Evolutionary conservation across 257 asterid genomes (phyloP).

Genomic region (Primulina tabacum): DNA sequence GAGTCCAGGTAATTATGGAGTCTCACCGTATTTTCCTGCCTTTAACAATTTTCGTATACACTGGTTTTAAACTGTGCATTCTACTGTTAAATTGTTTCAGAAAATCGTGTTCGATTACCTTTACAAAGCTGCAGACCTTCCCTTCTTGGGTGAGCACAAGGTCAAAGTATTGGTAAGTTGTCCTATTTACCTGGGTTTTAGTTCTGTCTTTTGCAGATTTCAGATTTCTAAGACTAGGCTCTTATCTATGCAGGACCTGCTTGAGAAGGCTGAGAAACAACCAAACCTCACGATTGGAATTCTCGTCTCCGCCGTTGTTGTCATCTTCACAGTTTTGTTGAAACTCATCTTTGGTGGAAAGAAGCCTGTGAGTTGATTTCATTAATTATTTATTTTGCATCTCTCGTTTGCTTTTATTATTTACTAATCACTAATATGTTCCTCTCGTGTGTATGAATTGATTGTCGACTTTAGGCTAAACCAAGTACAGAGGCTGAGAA

Average conservation of each 20-base stretch:
- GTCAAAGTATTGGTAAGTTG: slow-evolving; percentile 61
- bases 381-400: neutral
- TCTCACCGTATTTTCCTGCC: neutral
- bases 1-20: slow-evolving; percentile 55
- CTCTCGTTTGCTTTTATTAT: neutral
- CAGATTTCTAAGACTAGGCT: slow-evolving; percentile 8
- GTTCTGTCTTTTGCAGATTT: neutral
- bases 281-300: slow-evolving; percentile 76
- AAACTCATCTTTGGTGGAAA: slow-evolving; percentile 83
- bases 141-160: slow-evolving; percentile 81
- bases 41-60: neutral
- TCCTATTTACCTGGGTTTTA: neutral
- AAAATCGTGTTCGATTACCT: slow-evolving; percentile 70
- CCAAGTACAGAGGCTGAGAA: slow-evolving; percentile 42
- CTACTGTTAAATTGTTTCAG: slow-evolving; percentile 39
- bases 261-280: slow-evolving; percentile 83
- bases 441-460: neutral
- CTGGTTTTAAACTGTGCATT: neutral
- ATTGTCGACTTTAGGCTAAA: slow-evolving; percentile 38
- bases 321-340: slow-evolving; percentile 54
- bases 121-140: slow-evolving; percentile 80
- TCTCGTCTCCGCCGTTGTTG: slow-evolving; percentile 43
- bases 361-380: slow-evolving; percentile 52
- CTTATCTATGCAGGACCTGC: slow-evolving; percentile 52
- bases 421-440: neutral